Evolutionary conservation across 148 eudicot species (phyloP).

Genomic region (Amaranthus hypochondriacus): DNA sequence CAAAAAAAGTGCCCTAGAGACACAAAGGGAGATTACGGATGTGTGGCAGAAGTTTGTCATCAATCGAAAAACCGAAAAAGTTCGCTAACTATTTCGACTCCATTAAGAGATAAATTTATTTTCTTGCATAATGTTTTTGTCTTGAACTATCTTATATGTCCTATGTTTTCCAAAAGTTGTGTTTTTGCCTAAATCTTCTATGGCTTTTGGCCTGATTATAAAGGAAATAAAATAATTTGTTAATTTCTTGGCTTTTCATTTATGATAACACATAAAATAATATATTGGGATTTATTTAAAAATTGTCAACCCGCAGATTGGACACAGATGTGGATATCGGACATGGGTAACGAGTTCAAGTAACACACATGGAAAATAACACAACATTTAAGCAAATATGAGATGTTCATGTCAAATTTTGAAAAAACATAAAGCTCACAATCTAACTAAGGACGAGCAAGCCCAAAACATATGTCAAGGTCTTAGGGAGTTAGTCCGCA

Average conservation of each 20-base stretch:
- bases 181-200: too few species aligned
- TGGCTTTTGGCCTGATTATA: not conserved
- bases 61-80: conserved; percentile 16
- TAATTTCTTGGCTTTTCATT: not conserved
- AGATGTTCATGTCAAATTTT: too few species aligned
- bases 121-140: not conserved
- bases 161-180: not conserved
- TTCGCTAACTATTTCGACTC: not conserved
- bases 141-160: not conserved
- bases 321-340: too few species aligned
- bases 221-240: not conserved
- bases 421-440: too few species aligned
- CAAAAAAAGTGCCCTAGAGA: conserved; percentile 20
- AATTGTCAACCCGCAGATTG: too few species aligned
- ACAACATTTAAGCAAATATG: too few species aligned
- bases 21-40: conserved; percentile 21
- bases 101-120: not conserved
- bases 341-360: too few species aligned
- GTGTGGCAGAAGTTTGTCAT: conserved; percentile 24
- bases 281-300: too few species aligned
- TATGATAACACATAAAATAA: not conserved
- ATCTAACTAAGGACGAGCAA: too few species aligned
- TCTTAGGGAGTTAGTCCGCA: too few species aligned
- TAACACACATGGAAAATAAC: too few species aligned
- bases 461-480: too few species aligned